A percentile compares a stretch with the other conserved stretches of the same genome.
Conservation (phyloP, 371 early-diverging fungal genomes). For the Umbelopsis sp. region DNA sequence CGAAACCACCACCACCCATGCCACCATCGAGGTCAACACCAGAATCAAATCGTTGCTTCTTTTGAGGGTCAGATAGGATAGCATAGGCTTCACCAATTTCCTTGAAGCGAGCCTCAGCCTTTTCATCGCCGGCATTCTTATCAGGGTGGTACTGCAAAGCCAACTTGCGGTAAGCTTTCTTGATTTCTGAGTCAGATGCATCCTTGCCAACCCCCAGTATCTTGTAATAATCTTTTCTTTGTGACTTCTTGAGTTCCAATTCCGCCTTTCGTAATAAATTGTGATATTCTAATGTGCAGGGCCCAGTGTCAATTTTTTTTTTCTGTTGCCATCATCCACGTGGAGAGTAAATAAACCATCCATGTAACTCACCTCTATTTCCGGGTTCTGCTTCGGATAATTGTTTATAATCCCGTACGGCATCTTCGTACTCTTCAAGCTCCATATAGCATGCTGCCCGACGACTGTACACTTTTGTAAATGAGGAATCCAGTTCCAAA, state of each 20-base stretch:
- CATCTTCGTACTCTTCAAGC: constrained; percentile 78
- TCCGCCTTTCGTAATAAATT: constrained; percentile 70
- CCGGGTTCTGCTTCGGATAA: constrained; percentile 65
- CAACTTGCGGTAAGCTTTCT: constrained; percentile 89
- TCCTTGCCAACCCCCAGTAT: constrained; percentile 83
- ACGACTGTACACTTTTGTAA: constrained; percentile 75
- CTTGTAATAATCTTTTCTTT: constrained; percentile 93
- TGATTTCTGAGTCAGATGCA: constrained; percentile 86
- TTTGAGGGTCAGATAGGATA: constrained; percentile 79
- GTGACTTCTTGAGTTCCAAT: constrained; percentile 74
- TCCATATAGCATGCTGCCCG: constrained; percentile 81
- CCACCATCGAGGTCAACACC: constrained; percentile 81
- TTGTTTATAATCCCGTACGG: constrained; percentile 74
- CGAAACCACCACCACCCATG: constrained; percentile 49
- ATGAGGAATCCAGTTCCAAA: constrained; percentile 64
- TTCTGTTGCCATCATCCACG: background rate
- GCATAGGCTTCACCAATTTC: constrained; percentile 82
- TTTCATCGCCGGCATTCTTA: constrained; percentile 70
- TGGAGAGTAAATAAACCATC: background rate
- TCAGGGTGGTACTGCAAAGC: constrained; percentile 88
- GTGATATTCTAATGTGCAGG: constrained; percentile 54
- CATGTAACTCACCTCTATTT: constrained; percentile 49
- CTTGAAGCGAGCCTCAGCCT: constrained; percentile 82
- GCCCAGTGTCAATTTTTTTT: background rate
- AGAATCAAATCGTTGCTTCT: constrained; percentile 79